phyloP scores from a whole-genome alignment of 306 rosid genomes.

The Citrullus mucosospermus region DNA sequence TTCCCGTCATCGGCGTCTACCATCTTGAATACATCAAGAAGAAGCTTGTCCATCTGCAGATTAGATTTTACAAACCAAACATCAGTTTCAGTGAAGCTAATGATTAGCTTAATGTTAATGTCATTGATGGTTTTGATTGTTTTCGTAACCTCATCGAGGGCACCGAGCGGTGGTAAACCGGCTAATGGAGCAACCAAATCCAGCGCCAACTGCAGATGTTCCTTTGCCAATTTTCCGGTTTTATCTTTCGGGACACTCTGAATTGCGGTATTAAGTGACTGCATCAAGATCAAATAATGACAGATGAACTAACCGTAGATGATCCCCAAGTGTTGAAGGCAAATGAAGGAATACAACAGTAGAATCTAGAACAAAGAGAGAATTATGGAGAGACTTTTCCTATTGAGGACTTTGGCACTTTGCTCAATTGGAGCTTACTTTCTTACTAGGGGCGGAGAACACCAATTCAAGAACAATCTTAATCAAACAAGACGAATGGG shows the following conservation, averaged over 20 bases:
- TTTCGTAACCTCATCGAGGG: constrained; percentile 55
- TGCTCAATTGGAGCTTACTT: too few species aligned
- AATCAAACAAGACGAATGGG: neutral
- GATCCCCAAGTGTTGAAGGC: too few species aligned
- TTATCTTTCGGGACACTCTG: constrained; percentile 57
- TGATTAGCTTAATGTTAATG: neutral
- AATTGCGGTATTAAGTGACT: constrained; percentile 51
- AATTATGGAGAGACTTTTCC: too few species aligned
- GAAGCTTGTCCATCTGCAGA: constrained; percentile 66
- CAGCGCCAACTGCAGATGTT: constrained; percentile 42
- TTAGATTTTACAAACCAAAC: neutral
- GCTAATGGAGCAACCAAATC: constrained; percentile 66
- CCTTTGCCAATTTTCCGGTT: constrained; percentile 59
- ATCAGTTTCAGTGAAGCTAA: neutral
- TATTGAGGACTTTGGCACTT: too few species aligned
- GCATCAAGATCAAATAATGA: constrained; percentile 14
- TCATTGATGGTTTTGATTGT: neutral
- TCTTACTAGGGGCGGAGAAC: neutral
- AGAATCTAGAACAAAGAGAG: too few species aligned
- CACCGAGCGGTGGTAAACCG: constrained; percentile 79
- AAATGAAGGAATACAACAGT: too few species aligned
- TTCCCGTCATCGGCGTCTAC: constrained; percentile 43
- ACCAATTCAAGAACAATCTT: neutral
- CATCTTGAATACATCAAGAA: constrained; percentile 40
- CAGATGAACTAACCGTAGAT: neutral